These are phyloP conservation scores for Albifimbria verrucaria DNA, from an alignment of 2,329 filamentous ascomycete species.

Conservation along the genomic window DNA sequence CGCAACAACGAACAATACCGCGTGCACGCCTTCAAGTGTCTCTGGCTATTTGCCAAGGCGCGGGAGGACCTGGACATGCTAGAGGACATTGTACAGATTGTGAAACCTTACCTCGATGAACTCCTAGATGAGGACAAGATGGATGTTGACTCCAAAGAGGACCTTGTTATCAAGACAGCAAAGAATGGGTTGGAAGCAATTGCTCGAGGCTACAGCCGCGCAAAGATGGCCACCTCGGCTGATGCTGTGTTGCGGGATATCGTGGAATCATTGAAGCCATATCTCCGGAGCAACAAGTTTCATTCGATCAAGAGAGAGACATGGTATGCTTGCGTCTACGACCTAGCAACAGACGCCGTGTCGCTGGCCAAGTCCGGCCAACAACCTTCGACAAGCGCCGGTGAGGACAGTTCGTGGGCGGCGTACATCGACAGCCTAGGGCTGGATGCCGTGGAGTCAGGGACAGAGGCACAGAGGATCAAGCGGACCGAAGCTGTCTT, in stretches of 20 bases:
- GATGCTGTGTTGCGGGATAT: constrained; percentile 36
- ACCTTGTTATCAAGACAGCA: constrained; percentile 39
- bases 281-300: constrained; percentile 35
- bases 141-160: constrained; percentile 61
- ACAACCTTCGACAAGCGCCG: constrained; percentile 10
- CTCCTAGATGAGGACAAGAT: constrained; percentile 58
- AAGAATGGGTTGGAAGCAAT: constrained; percentile 50
- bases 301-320: constrained; percentile 42
- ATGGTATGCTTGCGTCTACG: constrained; percentile 49
- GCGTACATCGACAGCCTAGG: constrained; percentile 46
- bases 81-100: constrained; percentile 61
- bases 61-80: constrained; percentile 69
- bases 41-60: constrained; percentile 70
- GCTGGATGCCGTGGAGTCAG: constrained; percentile 40
- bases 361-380: constrained; percentile 4
- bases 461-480: constrained; percentile 50
- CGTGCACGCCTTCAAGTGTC: constrained; percentile 66
- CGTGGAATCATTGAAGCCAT: constrained; percentile 36
- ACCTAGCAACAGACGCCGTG: constrained; percentile 42
- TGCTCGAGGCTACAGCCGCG: constrained; percentile 45
- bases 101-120: constrained; percentile 60
- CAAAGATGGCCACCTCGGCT: constrained; percentile 33
- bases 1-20: constrained; percentile 85
- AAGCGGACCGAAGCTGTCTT: constrained; percentile 43
- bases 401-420: constrained; percentile 18